Conservation (phyloP, 257 asterid genomes). For the Prunella vulgaris region DNA sequence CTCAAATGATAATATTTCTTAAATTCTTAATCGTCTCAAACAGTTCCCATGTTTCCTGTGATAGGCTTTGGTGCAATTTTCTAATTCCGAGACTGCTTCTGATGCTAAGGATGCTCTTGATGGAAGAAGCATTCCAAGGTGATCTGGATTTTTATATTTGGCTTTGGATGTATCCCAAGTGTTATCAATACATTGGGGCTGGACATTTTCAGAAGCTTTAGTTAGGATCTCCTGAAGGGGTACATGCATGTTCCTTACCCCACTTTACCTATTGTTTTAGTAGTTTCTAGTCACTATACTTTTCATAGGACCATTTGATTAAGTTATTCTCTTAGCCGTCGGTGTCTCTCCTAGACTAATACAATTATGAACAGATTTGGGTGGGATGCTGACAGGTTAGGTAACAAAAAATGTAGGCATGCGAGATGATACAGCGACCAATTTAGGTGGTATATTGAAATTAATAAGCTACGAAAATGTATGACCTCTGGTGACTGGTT, state of each 20-base stretch:
- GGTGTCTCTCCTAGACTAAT: slow-evolving; percentile 12
- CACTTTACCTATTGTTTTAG: slow-evolving; percentile 32
- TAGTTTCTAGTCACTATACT: slow-evolving; percentile 25
- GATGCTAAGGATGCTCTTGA: slow-evolving; percentile 90
- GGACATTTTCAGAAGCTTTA: slow-evolving; percentile 60
- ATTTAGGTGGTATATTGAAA: background rate
- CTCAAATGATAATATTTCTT: background rate
- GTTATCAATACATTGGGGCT: slow-evolving; percentile 48
- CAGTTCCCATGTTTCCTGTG: background rate
- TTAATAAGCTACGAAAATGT: background rate
- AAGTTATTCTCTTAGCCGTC: background rate
- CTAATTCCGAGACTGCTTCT: slow-evolving; percentile 80
- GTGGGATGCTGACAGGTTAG: slow-evolving; percentile 1
- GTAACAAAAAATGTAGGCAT: background rate
- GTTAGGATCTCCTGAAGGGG: slow-evolving; percentile 51
- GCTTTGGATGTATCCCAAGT: slow-evolving; percentile 51
- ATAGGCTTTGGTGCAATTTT: slow-evolving; percentile 91
- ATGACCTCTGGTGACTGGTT: background rate
- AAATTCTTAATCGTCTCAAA: background rate
- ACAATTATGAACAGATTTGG: slow-evolving; percentile 7
- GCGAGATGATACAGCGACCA: background rate
- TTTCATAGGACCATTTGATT: slow-evolving; percentile 1
- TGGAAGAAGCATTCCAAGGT: slow-evolving; percentile 97
- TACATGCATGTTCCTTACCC: slow-evolving; percentile 63
- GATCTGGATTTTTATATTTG: slow-evolving; percentile 65